A percentile compares a stretch with the other conserved stretches of the same genome.
Evolutionary conservation across 2,329 filamentous ascomycete genomes (phyloP).

Genomic region (Massarina eburnea): DNA sequence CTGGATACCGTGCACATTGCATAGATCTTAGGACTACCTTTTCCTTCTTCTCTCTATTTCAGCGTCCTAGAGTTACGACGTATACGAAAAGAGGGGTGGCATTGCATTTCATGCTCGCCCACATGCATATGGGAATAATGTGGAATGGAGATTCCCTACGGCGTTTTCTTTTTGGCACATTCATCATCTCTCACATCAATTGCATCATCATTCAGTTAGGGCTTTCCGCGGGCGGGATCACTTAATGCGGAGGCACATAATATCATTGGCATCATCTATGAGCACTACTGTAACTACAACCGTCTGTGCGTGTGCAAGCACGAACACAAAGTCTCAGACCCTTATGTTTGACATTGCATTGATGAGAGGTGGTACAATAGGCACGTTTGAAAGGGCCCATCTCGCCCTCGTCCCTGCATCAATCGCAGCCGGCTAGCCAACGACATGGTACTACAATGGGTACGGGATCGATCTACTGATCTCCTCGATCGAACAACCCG

Average conservation of each 20-base stretch:
- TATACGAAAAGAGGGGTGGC: background rate
- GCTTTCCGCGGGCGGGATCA: background rate
- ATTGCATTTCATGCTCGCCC: slow-evolving; percentile 1
- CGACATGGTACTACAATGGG: no score
- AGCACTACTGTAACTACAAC: background rate
- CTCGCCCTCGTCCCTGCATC: no score
- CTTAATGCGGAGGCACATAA: background rate
- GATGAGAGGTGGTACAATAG: background rate
- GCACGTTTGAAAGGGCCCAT: background rate
- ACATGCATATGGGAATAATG: slow-evolving; percentile 8
- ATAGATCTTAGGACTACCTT: slow-evolving; percentile 1
- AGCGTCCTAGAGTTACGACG: background rate
- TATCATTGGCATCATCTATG: background rate
- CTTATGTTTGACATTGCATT: background rate
- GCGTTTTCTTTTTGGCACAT: no score
- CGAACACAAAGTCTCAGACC: background rate
- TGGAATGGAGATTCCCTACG: slow-evolving; percentile 5
- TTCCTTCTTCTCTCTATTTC: background rate
- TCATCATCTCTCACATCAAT: background rate
- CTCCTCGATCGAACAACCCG: no score
- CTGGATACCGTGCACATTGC: slow-evolving; percentile 8
- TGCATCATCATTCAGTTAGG: background rate
- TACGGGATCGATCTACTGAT: no score
- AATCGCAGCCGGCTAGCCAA: no score
- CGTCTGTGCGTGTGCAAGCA: background rate